Conservation (phyloP, 768 basidiomycete genomes). For the Exsudoporus frostii region DNA sequence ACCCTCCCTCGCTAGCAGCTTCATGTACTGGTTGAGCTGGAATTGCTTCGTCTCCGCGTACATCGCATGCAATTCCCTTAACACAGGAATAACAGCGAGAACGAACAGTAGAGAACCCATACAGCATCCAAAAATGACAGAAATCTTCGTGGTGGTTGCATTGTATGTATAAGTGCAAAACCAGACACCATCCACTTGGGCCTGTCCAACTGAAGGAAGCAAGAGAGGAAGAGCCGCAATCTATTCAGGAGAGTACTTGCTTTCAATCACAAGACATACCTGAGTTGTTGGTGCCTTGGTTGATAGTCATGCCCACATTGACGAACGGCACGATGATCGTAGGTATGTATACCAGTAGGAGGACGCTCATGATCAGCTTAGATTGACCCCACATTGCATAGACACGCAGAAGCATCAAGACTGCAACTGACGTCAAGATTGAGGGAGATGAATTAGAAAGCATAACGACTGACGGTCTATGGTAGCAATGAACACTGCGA, state of each 20-base stretch:
- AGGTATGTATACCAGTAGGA: constrained; percentile 2
- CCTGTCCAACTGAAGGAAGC: background rate
- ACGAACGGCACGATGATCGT: background rate
- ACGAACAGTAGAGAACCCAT: background rate
- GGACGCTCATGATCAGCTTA: background rate
- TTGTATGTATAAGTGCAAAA: background rate
- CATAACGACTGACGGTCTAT: background rate
- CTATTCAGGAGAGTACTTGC: background rate
- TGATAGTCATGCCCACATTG: background rate
- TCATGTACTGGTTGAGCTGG: background rate
- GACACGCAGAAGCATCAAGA: constrained; percentile 9
- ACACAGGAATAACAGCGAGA: background rate
- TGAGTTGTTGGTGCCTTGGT: background rate
- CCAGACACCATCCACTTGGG: background rate
- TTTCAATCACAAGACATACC: background rate
- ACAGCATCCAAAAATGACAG: background rate
- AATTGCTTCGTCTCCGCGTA: constrained; percentile 1
- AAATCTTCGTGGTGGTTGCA: background rate
- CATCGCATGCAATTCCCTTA: background rate
- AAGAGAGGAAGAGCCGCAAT: background rate
- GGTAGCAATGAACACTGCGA: background rate
- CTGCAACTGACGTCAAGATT: background rate
- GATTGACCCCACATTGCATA: constrained; percentile 4
- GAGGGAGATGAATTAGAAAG: background rate
- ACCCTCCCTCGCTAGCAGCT: background rate